Evolutionary conservation across 169 alveolate genomes (phyloP).

Genomic region (Blepharisma undulans): DNA sequence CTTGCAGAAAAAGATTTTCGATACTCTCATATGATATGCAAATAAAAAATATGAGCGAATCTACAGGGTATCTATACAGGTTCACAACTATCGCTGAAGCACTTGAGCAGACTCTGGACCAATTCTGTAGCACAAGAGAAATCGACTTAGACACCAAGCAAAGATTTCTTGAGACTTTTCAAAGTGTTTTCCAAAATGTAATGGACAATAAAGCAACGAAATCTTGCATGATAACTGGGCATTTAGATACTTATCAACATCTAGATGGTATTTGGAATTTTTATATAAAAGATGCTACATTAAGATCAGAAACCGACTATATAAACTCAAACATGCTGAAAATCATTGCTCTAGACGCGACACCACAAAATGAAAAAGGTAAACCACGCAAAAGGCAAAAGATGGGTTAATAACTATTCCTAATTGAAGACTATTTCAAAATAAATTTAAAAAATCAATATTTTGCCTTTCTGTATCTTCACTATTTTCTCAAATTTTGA

Average conservation of each 20-base stretch:
- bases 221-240: background rate
- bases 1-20: background rate
- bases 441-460: too few relatives aligned
- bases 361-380: background rate
- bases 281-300: background rate
- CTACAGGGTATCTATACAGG: background rate
- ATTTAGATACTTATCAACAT: background rate
- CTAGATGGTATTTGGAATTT: background rate
- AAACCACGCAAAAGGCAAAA: background rate
- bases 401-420: background rate
- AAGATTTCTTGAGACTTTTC: background rate
- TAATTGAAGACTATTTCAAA: background rate
- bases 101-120: background rate
- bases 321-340: conserved; percentile 1
- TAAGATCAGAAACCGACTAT: background rate
- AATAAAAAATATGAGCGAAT: background rate
- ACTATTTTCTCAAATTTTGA: background rate
- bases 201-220: background rate
- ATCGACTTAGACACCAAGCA: background rate
- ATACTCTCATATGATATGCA: background rate
- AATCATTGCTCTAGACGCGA: conserved; percentile 3
- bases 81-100: background rate
- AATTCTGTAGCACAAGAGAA: background rate
- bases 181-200: background rate
- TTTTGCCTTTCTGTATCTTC: background rate